Percentiles rank a stretch among this genome's conserved stretches.
Conservation (phyloP, 148 eudicot species). For the Camellia granthamiana region DNA sequence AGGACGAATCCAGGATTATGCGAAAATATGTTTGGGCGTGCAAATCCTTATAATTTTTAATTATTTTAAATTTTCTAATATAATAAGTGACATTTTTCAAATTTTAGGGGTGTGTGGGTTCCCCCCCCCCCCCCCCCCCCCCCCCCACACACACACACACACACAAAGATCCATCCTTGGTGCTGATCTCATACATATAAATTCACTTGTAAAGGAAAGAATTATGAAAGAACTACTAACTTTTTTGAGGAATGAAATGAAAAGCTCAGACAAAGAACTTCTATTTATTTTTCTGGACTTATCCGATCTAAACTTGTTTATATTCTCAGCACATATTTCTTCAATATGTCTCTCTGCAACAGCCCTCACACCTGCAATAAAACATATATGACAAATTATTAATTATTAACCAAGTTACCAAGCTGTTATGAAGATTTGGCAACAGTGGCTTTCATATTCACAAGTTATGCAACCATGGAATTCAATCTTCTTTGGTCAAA, state of each 20-base stretch:
- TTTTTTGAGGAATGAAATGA: constrained; percentile 72
- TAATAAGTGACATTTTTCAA: no score
- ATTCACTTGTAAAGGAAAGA: not conserved
- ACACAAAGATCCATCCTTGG: not conserved
- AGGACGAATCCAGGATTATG: no score
- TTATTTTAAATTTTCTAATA: no score
- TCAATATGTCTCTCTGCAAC: constrained; percentile 65
- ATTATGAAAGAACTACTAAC: constrained; percentile 27
- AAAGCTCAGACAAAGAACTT: constrained; percentile 72
- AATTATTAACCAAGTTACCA: no score
- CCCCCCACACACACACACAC: no score
- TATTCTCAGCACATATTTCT: constrained; percentile 53
- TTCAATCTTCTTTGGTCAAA: not conserved
- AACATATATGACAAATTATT: not conserved
- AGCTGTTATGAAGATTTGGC: no score
- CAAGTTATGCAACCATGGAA: not conserved
- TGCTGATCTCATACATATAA: not conserved
- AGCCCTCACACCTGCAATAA: constrained; percentile 70
- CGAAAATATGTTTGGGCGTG: no score
- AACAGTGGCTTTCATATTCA: not conserved
- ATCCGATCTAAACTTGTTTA: constrained; percentile 42
- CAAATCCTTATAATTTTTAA: no score
- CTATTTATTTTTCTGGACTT: constrained; percentile 43
- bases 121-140: no score
- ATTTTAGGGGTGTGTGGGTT: no score